phyloP scores from a whole-genome alignment of 75 land plant species.

The Sequoiadendron giganteum region DNA sequence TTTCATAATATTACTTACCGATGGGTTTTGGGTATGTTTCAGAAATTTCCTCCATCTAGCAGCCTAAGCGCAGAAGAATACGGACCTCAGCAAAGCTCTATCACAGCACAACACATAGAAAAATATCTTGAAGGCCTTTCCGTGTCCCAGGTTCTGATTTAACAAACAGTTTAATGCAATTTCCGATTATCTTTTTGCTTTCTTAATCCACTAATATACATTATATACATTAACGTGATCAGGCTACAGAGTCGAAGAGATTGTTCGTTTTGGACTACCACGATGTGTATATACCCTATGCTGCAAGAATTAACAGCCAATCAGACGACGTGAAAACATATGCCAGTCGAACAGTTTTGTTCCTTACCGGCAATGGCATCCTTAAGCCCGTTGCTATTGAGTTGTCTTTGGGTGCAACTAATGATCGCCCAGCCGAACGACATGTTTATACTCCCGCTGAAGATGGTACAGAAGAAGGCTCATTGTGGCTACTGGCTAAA shows the following conservation, averaged over 20 bases:
- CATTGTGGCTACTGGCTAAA: constrained; percentile 71
- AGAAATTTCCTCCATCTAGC: constrained; percentile 83
- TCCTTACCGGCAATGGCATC: constrained; percentile 34
- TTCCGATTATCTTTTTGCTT: background rate
- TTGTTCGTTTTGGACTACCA: constrained; percentile 72
- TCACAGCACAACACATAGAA: constrained; percentile 51
- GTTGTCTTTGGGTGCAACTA: constrained; percentile 48
- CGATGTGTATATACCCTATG: constrained; percentile 55
- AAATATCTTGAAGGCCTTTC: constrained; percentile 52
- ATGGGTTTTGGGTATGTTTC: background rate
- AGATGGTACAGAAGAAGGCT: constrained; percentile 29
- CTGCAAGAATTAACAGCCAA: constrained; percentile 39
- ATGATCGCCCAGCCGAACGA: constrained; percentile 26
- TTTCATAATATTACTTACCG: too few relatives aligned
- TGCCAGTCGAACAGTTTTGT: constrained; percentile 59
- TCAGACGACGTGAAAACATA: constrained; percentile 36
- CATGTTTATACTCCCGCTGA: constrained; percentile 39
- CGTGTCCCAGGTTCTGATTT: constrained; percentile 41
- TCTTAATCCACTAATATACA: background rate
- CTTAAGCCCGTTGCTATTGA: constrained; percentile 71
- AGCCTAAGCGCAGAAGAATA: constrained; percentile 54
- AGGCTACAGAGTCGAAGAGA: constrained; percentile 54
- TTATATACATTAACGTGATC: background rate
- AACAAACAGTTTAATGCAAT: background rate
- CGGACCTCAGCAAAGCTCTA: constrained; percentile 59